Base-by-base conservation (phyloP, 495 filamentous ascomycete species). In the Trichocladium antarcticum region DNA sequence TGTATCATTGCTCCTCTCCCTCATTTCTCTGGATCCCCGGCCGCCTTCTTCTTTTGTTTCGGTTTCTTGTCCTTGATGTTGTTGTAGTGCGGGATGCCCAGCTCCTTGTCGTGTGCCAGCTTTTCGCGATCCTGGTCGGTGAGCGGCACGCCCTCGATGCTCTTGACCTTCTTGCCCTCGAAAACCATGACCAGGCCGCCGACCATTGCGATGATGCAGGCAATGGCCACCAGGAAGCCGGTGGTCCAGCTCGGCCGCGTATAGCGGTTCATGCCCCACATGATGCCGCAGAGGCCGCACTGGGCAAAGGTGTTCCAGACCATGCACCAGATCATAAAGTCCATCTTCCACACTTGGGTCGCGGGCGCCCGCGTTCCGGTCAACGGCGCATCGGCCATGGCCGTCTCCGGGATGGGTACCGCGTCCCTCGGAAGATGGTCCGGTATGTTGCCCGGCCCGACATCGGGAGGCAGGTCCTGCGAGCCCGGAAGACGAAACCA, bases 231-330 rank as follows among this genome's bases (percentile, higher is more conserved):
- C 57, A 90, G 82, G 8, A 83, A 57, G 1, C 85, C 87, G 1
- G 83, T 89, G 6, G 75, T 70, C 84, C 85, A 89, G 15, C 72
- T 71, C 2, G 87, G 85, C 22, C 87, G 71, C 12, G 79, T 64
- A 60, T 76, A 79, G 16, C 87, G 68, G 56, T 87, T 84, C 60
- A 80, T 68, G 0, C 74, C 81, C 83, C 84, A 92, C 87, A 92
- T 92, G 62, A 85, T 83, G 5, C 73, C 76, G 15, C 80, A 83
- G 2, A 94, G 70, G 3, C 72, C 73, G 27, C 61, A 67, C 61
- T 92, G 87, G 10, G 88, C 72, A 54, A 90, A 77, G 0, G 85
- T 89, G 60, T 93, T 92, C 59, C 68, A 63, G 7, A 86, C 72
- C 59, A 84, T 86, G 37, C 72, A 66, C 81, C 81, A 88, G 41